Conservation (phyloP, 1,284 basidiomycete species). For the Naganishia liquefaciens region DNA sequence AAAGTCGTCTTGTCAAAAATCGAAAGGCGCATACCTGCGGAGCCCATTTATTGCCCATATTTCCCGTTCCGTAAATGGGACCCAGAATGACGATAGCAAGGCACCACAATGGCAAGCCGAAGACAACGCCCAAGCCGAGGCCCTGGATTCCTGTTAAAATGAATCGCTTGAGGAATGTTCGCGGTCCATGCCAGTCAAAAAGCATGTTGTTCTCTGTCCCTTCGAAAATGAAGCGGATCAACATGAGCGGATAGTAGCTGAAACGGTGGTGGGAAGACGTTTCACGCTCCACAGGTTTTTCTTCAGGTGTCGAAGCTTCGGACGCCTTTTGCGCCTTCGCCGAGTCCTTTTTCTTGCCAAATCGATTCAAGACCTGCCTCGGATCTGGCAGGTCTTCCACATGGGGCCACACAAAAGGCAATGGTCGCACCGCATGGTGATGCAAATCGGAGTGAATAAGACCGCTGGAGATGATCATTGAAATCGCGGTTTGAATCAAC, state of each 20-base stretch:
- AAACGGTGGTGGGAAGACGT: slow-evolving; percentile 23
- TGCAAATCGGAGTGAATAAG: slow-evolving; percentile 55
- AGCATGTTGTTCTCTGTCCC: slow-evolving; percentile 54
- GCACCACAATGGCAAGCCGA: slow-evolving; percentile 52
- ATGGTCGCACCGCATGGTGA: slow-evolving; percentile 44
- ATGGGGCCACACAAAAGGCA: slow-evolving; percentile 54
- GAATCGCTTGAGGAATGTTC: slow-evolving; percentile 39
- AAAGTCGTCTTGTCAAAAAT: background rate
- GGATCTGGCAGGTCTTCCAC: slow-evolving; percentile 53
- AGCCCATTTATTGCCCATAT: slow-evolving; percentile 51
- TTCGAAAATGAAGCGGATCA: slow-evolving; percentile 53
- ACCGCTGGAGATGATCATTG: slow-evolving; percentile 52
- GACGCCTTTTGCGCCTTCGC: slow-evolving; percentile 5
- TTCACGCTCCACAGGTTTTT: slow-evolving; percentile 1
- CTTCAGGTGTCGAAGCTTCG: slow-evolving; percentile 22
- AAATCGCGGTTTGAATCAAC: slow-evolving; percentile 47
- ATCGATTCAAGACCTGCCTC: slow-evolving; percentile 30
- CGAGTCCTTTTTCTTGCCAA: background rate
- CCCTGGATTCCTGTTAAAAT: slow-evolving; percentile 51
- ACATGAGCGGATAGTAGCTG: slow-evolving; percentile 47
- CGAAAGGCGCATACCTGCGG: slow-evolving; percentile 37
- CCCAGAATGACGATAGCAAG: slow-evolving; percentile 52
- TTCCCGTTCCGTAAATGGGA: slow-evolving; percentile 48
- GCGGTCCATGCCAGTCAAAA: slow-evolving; percentile 2
- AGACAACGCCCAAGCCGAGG: slow-evolving; percentile 47